Evolutionary conservation across 495 filamentous ascomycete genomes (phyloP).

Genomic region (Alectoria sarmentosa): DNA sequence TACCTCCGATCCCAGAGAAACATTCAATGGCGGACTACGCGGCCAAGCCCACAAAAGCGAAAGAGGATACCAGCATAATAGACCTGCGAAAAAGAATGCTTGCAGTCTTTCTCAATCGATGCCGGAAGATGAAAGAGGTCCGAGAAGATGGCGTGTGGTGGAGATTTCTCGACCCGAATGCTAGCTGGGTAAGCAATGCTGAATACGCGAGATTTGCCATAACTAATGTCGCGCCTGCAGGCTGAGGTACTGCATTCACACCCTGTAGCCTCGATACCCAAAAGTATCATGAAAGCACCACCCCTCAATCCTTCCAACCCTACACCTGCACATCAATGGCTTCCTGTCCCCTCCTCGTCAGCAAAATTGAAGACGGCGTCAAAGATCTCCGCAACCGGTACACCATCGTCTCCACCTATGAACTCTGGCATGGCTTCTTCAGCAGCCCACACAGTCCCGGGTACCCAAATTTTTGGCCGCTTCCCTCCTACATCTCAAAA

Average conservation of each 20-base stretch:
- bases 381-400: conserved; percentile 41
- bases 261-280: conserved; percentile 85
- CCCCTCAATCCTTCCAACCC: conserved; percentile 90
- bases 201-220: not conserved
- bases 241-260: conserved; percentile 86
- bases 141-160: conserved; percentile 93
- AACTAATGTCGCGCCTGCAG: conserved; percentile 39
- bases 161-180: conserved; percentile 95
- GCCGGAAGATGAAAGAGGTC: conserved; percentile 86
- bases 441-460: conserved; percentile 51
- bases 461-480: conserved; percentile 61
- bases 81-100: conserved; percentile 95
- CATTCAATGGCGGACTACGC: conserved; percentile 98
- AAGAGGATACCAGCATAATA: conserved; percentile 93
- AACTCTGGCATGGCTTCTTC: conserved; percentile 42
- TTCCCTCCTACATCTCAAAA: conserved; percentile 75
- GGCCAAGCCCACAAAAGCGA: conserved; percentile 93
- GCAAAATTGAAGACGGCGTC: conserved; percentile 69
- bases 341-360: conserved; percentile 76
- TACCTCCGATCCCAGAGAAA: conserved; percentile 97
- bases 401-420: conserved; percentile 45
- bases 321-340: conserved; percentile 76
- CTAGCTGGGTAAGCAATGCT: conserved; percentile 76
- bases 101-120: conserved; percentile 88
- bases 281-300: conserved; percentile 86